These are phyloP conservation scores for Chalciporus piperatus DNA, from an alignment of 768 basidiomycete species.

Conservation along the genomic window DNA sequence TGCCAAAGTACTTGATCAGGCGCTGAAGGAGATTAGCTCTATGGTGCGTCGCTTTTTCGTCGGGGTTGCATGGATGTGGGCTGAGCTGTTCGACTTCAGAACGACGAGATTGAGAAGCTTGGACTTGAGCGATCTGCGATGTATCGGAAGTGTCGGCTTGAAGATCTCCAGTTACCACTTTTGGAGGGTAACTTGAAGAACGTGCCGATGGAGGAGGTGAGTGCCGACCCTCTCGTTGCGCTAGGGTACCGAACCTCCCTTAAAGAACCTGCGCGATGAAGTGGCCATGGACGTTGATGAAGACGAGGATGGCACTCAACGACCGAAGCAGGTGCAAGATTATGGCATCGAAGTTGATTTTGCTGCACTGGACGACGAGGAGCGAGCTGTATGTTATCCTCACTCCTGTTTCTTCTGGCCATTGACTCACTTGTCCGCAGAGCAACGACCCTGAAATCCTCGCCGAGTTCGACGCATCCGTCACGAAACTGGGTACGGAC, in stretches of 20 bases:
- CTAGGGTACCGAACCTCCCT: constrained; percentile 5
- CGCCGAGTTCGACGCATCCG: constrained; percentile 71
- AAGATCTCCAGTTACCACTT: constrained; percentile 85
- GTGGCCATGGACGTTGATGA: constrained; percentile 92
- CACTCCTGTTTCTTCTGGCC: too few species aligned
- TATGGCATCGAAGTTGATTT: constrained; percentile 93
- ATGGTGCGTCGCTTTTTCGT: constrained; percentile 47
- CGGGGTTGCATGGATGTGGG: constrained; percentile 20
- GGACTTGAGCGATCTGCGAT: constrained; percentile 81
- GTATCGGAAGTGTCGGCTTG: constrained; percentile 90
- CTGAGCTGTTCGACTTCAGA: constrained; percentile 37
- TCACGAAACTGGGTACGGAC: constrained; percentile 68
- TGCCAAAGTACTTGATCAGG: constrained; percentile 77
- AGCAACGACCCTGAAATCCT: constrained; percentile 61
- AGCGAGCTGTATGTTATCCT: constrained; percentile 51
- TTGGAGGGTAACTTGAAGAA: constrained; percentile 71
- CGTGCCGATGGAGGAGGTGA: constrained; percentile 94
- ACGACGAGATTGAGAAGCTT: constrained; percentile 89
- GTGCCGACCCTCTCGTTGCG: constrained; percentile 5
- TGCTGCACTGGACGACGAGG: constrained; percentile 66
- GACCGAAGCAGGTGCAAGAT: constrained; percentile 66
- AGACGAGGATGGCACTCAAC: constrained; percentile 79
- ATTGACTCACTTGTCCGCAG: constrained; percentile 28
- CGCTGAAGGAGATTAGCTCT: constrained; percentile 83
- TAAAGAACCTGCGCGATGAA: constrained; percentile 76